These are phyloP conservation scores for Chlorella sp. DNA, from an alignment of 139 green algal species.

Conservation along the genomic window DNA sequence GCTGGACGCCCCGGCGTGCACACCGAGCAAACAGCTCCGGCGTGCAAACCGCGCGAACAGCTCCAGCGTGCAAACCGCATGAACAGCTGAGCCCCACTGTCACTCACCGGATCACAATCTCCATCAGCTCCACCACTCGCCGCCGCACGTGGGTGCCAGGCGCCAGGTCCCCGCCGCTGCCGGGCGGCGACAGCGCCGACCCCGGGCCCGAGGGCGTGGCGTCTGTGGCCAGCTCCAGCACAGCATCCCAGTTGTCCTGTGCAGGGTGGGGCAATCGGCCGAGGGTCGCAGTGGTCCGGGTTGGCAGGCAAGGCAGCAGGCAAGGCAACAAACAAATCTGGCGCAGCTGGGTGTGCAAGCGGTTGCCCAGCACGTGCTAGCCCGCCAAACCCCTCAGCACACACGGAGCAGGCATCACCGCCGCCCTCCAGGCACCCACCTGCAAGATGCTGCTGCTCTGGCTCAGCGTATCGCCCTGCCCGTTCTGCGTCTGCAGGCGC, in stretches of 20 bases:
- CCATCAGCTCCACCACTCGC: conserved; percentile 73
- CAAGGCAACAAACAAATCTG: neutral
- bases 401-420: neutral
- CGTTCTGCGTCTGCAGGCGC: conserved; percentile 64
- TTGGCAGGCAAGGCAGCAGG: neutral
- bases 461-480: conserved; percentile 65
- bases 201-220: neutral
- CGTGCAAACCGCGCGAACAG: no score
- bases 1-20: no score
- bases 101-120: conserved; percentile 63
- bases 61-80: no score
- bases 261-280: neutral
- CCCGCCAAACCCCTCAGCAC: no score
- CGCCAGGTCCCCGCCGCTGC: conserved; percentile 14
- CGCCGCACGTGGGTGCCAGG: conserved; percentile 49
- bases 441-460: conserved; percentile 71
- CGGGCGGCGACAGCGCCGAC: neutral
- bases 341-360: neutral
- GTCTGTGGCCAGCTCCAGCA: conserved; percentile 67
- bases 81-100: neutral
- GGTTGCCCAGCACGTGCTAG: no score
- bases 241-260: conserved; percentile 66
- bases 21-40: no score
- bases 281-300: neutral
- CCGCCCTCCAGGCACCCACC: conserved; percentile 21